Percentiles rank a stretch among this genome's conserved stretches.
Evolutionary conservation across 1,284 basidiomycete species (phyloP).

Genomic region (Pyrrhoderma noxium): DNA sequence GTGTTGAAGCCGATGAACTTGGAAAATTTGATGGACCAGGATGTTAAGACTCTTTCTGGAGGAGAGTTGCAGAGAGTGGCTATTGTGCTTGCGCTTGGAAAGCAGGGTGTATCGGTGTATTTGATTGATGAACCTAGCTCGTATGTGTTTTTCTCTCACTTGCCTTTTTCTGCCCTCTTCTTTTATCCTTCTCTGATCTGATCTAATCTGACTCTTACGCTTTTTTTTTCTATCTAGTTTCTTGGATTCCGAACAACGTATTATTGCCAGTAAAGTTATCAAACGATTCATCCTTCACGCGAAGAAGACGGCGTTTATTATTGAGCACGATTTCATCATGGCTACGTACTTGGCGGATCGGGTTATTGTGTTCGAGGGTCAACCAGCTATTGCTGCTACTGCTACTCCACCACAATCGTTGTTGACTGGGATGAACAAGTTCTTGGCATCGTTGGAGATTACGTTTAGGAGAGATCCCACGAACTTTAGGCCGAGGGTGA

Average conservation of each 20-base stretch:
- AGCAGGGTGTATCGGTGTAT: conserved; percentile 78
- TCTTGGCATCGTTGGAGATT: conserved; percentile 88
- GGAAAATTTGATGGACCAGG: conserved; percentile 91
- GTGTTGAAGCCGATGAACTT: conserved; percentile 94
- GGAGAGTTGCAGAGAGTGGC: conserved; percentile 96
- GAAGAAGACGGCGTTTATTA: conserved; percentile 95
- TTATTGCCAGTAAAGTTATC: conserved; percentile 93
- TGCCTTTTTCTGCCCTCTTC: neutral
- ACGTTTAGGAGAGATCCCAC: conserved; percentile 96
- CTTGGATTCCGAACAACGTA: conserved; percentile 97
- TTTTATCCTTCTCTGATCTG: neutral
- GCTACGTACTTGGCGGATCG: conserved; percentile 95
- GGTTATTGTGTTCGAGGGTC: conserved; percentile 91
- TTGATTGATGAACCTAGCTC: conserved; percentile 81
- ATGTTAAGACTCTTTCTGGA: conserved; percentile 92
- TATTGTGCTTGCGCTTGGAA: conserved; percentile 83
- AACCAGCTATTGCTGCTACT: conserved; percentile 75
- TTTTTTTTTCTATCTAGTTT: conserved; percentile 43
- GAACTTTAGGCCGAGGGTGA: conserved; percentile 89
- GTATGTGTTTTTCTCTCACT: conserved; percentile 29
- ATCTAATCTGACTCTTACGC: conserved; percentile 3
- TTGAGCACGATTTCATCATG: conserved; percentile 98
- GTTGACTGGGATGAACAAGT: conserved; percentile 85
- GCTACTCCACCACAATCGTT: conserved; percentile 86
- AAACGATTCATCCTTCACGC: conserved; percentile 92